Evolutionary conservation across 805 yeast species (phyloP).

Genomic region (Nematodospora valgi): DNA sequence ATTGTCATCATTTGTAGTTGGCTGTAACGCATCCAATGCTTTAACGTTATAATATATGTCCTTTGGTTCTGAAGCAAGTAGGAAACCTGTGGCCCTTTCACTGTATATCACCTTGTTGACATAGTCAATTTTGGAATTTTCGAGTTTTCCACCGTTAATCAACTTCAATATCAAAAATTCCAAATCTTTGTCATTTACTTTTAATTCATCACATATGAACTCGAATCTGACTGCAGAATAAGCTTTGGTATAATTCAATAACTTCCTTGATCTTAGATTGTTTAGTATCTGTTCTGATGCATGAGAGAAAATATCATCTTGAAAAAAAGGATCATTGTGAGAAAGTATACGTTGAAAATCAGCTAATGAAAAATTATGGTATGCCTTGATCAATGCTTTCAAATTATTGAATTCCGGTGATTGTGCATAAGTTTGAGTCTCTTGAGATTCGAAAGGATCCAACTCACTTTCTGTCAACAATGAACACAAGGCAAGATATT

Average conservation of each 20-base stretch:
- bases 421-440: constrained; percentile 51
- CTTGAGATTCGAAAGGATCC: constrained; percentile 71
- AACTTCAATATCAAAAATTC: constrained; percentile 26
- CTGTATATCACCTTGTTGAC: constrained; percentile 13
- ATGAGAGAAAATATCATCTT: constrained; percentile 28
- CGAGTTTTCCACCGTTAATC: constrained; percentile 27
- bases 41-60: constrained; percentile 23
- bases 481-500: constrained; percentile 59
- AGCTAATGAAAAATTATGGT: constrained; percentile 26
- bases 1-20: constrained; percentile 7
- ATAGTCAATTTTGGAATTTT: constrained; percentile 28
- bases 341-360: constrained; percentile 14
- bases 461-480: constrained; percentile 62
- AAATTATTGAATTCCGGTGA: constrained; percentile 27
- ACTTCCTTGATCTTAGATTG: constrained; percentile 29
- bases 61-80: constrained; percentile 3
- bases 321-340: constrained; percentile 21
- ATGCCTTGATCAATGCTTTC: constrained; percentile 25
- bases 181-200: constrained; percentile 18
- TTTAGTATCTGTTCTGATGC: constrained; percentile 23
- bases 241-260: constrained; percentile 27
- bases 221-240: constrained; percentile 28
- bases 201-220: constrained; percentile 19
- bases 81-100: constrained; percentile 2
- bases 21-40: constrained; percentile 15